Conservation (phyloP, 805 yeast species). For the Metschnikowia kofuensis region DNA sequence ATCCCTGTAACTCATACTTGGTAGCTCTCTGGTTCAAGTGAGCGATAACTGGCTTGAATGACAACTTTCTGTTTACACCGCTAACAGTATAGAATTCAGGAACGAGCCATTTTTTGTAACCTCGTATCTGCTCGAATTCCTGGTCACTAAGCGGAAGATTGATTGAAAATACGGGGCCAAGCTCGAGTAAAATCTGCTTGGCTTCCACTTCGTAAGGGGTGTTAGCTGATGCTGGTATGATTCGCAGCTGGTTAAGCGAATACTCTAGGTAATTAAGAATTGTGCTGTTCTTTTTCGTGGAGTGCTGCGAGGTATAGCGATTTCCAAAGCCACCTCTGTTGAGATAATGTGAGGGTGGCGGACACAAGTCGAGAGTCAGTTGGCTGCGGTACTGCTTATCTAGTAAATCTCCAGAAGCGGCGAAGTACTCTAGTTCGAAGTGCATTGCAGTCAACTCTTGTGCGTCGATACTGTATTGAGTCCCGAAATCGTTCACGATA, state of each 20-base stretch:
- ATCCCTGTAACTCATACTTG: constrained; percentile 64
- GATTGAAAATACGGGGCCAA: constrained; percentile 65
- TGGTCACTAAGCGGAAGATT: constrained; percentile 55
- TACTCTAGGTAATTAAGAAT: constrained; percentile 59
- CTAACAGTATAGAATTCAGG: constrained; percentile 53
- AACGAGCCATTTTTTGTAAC: constrained; percentile 55
- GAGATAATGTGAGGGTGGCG: constrained; percentile 31
- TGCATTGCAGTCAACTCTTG: constrained; percentile 40
- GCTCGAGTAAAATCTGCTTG: constrained; percentile 45
- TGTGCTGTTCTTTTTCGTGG: constrained; percentile 28
- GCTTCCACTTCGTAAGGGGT: constrained; percentile 46
- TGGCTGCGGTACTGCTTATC: constrained; percentile 34
- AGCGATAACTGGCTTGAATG: constrained; percentile 33
- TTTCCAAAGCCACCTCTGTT: constrained; percentile 20
- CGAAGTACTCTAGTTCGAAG: constrained; percentile 39
- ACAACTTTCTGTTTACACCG: constrained; percentile 32
- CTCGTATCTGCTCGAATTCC: constrained; percentile 52
- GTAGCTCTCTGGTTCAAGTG: constrained; percentile 29
- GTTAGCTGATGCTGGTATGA: constrained; percentile 45
- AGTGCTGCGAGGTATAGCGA: constrained; percentile 8
- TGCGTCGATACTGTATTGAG: constrained; percentile 23
- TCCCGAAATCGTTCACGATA: constrained; percentile 48
- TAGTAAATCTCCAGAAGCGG: constrained; percentile 38
- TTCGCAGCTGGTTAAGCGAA: constrained; percentile 51
- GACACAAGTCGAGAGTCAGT: constrained; percentile 43